These are phyloP conservation scores for Syncephalastrum racemosum DNA, from an alignment of 371 early-diverging fungal genomes.

Conservation along the genomic window DNA sequence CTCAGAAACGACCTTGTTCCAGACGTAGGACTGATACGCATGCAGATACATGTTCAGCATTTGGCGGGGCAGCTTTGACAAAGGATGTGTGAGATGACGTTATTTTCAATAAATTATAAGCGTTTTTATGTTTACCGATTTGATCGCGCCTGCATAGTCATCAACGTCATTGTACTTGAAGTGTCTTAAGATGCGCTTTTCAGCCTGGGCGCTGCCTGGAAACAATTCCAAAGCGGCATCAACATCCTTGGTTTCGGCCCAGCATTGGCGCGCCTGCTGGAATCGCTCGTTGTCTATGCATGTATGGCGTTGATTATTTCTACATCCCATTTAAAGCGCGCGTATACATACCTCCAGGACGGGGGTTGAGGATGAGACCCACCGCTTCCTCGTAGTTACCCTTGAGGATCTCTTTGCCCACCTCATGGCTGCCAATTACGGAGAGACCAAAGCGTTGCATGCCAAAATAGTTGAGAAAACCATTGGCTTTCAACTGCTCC, in stretches of 20 bases:
- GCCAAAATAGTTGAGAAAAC: constrained; percentile 98
- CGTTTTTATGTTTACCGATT: constrained; percentile 41
- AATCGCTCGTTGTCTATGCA: constrained; percentile 54
- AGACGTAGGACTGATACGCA: constrained; percentile 95
- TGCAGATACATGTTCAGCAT: constrained; percentile 94
- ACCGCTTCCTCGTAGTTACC: constrained; percentile 77
- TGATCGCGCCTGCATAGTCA: constrained; percentile 65
- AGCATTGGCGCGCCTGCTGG: constrained; percentile 65
- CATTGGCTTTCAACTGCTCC: constrained; percentile 59
- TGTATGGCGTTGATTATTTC: neutral
- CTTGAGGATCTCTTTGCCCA: constrained; percentile 83
- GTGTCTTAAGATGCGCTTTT: constrained; percentile 61
- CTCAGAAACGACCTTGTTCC: constrained; percentile 89
- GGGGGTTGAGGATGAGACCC: constrained; percentile 78
- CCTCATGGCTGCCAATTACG: constrained; percentile 78
- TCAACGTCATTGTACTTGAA: constrained; percentile 25
- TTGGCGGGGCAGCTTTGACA: constrained; percentile 76
- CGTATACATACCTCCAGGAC: constrained; percentile 54
- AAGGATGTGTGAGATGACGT: neutral
- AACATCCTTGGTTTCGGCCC: constrained; percentile 69
- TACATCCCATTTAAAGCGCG: neutral
- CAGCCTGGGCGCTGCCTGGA: constrained; percentile 74
- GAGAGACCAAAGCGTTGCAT: constrained; percentile 98
- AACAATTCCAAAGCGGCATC: constrained; percentile 60
- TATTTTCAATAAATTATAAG: constrained; percentile 3